Conservation (phyloP, 2,329 filamentous ascomycete species). For the Thielaviopsis ethacetica region DNA sequence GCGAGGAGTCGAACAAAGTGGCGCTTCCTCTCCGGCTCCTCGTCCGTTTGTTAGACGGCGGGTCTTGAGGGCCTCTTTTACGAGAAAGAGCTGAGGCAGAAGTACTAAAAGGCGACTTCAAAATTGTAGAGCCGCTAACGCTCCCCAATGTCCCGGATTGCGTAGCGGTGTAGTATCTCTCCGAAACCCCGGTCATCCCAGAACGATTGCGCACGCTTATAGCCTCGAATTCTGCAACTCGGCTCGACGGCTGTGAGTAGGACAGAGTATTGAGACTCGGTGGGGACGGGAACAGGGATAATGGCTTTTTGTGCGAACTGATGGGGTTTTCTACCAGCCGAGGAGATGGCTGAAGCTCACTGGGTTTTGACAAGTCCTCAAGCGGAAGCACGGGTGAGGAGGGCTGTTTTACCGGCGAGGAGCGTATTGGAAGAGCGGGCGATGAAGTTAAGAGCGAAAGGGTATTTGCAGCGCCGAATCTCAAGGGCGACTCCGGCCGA, state of each 20-base stretch:
- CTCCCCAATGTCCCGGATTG: constrained; percentile 15
- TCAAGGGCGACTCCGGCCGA: background rate
- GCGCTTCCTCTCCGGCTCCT: background rate
- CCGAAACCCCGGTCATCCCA: constrained; percentile 52
- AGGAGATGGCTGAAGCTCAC: background rate
- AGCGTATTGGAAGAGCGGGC: constrained; percentile 5
- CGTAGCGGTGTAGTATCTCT: constrained; percentile 55
- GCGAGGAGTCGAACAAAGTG: background rate
- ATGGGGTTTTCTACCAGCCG: background rate
- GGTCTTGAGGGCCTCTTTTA: background rate
- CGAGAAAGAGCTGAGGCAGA: background rate
- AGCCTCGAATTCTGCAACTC: constrained; percentile 51
- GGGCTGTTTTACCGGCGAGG: constrained; percentile 2
- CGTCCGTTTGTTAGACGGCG: background rate
- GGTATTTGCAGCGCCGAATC: background rate
- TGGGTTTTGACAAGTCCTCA: background rate
- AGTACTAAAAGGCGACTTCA: constrained; percentile 4
- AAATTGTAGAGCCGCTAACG: background rate
- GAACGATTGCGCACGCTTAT: constrained; percentile 52
- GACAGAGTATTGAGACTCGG: constrained; percentile 47
- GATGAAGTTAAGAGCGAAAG: background rate
- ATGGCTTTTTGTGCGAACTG: background rate
- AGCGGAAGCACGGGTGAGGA: background rate
- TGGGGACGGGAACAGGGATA: background rate
- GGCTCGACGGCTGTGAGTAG: constrained; percentile 43